A percentile compares a stretch with the other conserved stretches of the same genome.
Evolutionary conservation across 106 monocot genomes (phyloP).

Genomic region (Vanilla planifolia): DNA sequence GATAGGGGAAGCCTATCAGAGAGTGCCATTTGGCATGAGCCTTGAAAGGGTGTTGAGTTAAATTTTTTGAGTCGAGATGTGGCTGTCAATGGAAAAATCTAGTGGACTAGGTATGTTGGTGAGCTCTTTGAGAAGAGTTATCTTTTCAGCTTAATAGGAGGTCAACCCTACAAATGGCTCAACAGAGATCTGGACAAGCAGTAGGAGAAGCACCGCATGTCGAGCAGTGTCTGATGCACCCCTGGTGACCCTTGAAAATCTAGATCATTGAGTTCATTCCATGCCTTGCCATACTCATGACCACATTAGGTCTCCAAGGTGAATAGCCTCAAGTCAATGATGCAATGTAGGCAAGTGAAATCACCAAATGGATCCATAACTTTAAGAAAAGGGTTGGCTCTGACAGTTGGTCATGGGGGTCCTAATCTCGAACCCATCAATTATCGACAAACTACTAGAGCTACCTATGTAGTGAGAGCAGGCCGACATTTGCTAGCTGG

Average conservation of each 20-base stretch:
- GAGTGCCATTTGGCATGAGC: constrained; percentile 9
- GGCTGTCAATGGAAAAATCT: constrained; percentile 13
- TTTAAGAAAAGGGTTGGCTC: constrained; percentile 34
- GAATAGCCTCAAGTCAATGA: constrained; percentile 28
- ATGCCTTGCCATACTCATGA: constrained; percentile 27
- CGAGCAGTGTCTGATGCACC: constrained; percentile 15
- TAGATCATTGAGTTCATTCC: constrained; percentile 15
- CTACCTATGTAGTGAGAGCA: constrained; percentile 12
- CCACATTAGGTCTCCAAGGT: constrained; percentile 35
- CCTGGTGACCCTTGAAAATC: constrained; percentile 25
- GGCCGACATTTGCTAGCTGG: constrained; percentile 12
- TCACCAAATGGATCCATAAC: constrained; percentile 32
- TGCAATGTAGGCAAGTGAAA: constrained; percentile 37
- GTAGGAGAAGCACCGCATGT: constrained; percentile 23
- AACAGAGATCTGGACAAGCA: constrained; percentile 18
- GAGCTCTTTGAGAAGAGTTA: constrained; percentile 21
- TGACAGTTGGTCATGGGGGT: constrained; percentile 26
- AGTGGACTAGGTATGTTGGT: constrained; percentile 16
- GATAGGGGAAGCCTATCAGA: too few relatives aligned
- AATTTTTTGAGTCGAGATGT: constrained; percentile 28
- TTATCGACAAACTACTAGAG: constrained; percentile 24
- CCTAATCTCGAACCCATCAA: constrained; percentile 13
- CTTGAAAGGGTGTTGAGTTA: constrained; percentile 28
- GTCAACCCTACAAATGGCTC: constrained; percentile 12
- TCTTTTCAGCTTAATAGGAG: constrained; percentile 24